A percentile compares a stretch with the other conserved stretches of the same genome.
phyloP scores from a whole-genome alignment of 83 land plant species.

The Thuja plicata region DNA sequence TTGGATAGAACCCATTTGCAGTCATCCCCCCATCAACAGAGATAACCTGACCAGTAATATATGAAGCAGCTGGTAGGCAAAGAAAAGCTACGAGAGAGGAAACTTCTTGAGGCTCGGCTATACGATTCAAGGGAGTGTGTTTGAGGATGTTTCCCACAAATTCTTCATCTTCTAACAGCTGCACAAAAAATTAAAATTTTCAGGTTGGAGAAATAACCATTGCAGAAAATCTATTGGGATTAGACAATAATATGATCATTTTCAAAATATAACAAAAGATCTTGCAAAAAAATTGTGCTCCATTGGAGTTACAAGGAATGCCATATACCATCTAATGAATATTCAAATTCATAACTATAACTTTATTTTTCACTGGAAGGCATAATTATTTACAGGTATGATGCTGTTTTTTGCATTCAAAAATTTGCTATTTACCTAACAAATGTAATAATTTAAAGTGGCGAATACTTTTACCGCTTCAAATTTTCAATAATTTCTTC shows the following conservation, averaged over 20 bases:
- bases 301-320: background rate
- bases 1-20: conserved; percentile 13
- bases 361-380: background rate
- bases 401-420: background rate
- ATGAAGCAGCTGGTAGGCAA: conserved; percentile 67
- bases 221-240: background rate
- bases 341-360: background rate
- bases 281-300: background rate
- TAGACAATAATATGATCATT: background rate
- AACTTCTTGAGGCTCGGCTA: conserved; percentile 59
- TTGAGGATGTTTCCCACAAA: background rate
- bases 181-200: background rate
- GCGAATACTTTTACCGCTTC: background rate
- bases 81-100: conserved; percentile 64
- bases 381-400: background rate
- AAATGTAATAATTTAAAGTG: background rate
- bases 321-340: background rate
- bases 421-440: background rate
- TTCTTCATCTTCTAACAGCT: conserved; percentile 18
- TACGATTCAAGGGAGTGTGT: conserved; percentile 48
- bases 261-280: background rate
- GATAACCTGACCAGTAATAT: conserved; percentile 55
- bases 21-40: conserved; percentile 72
- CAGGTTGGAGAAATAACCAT: background rate
- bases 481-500: background rate